Percentiles rank a stretch among this genome's conserved stretches.
phyloP scores from a whole-genome alignment of 1,284 basidiomycete genomes.

The Sporisorium exsertum region DNA sequence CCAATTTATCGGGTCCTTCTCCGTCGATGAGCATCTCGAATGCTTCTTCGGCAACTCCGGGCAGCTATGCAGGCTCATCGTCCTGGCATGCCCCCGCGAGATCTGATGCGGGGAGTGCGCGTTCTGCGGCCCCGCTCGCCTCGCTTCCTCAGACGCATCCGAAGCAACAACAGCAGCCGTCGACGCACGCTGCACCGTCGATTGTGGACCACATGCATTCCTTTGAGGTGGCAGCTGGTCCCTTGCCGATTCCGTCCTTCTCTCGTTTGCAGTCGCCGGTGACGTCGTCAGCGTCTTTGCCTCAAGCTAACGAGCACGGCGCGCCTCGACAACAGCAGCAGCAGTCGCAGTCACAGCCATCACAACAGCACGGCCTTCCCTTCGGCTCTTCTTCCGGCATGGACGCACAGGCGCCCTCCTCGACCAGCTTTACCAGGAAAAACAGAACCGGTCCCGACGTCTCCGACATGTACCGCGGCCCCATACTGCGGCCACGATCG shows the following conservation, averaged over 20 bases:
- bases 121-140: constrained; percentile 18
- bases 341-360: neutral
- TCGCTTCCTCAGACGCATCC: constrained; percentile 12
- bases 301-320: constrained; percentile 8
- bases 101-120: constrained; percentile 26
- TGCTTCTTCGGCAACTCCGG: constrained; percentile 31
- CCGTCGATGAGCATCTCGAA: constrained; percentile 26
- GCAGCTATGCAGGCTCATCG: constrained; percentile 32
- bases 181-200: constrained; percentile 1
- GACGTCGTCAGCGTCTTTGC: constrained; percentile 4
- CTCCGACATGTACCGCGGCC: constrained; percentile 37
- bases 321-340: neutral
- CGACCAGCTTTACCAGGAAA: constrained; percentile 5
- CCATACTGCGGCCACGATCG: constrained; percentile 48
- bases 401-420: neutral
- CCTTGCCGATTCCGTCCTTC: constrained; percentile 38
- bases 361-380: neutral
- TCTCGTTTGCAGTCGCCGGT: constrained; percentile 38
- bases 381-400: neutral
- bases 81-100: constrained; percentile 28
- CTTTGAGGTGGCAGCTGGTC: constrained; percentile 25
- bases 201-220: constrained; percentile 21
- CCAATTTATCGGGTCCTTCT: constrained; percentile 18
- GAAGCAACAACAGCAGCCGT: constrained; percentile 9
- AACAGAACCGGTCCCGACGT: constrained; percentile 12